Evolutionary conservation across 2,329 filamentous ascomycete genomes (phyloP).

Genomic region (Chalaropsis ovoidea): DNA sequence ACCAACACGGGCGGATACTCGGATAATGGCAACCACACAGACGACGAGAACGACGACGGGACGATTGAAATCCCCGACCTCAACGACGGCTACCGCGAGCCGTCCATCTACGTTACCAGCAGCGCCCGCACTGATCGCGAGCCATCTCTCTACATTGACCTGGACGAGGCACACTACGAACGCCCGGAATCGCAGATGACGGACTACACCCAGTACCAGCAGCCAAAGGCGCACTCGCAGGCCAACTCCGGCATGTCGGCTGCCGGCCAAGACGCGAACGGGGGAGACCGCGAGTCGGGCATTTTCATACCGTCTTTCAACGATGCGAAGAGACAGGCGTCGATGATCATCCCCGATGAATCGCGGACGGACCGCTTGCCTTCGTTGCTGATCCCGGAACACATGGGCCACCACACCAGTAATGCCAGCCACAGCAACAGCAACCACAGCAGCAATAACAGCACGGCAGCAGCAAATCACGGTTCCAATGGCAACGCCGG

Average conservation of each 20-base stretch:
- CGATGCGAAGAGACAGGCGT: conserved; percentile 18
- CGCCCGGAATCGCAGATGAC: conserved; percentile 21
- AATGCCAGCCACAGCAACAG: background rate
- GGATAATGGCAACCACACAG: background rate
- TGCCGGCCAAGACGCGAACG: conserved; percentile 2
- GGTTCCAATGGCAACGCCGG: background rate
- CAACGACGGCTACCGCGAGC: conserved; percentile 23
- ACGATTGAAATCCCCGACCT: conserved; percentile 25
- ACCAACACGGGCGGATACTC: background rate
- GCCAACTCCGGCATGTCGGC: conserved; percentile 1
- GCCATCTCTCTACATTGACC: conserved; percentile 23
- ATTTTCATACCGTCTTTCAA: conserved; percentile 24
- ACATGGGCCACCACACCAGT: conserved; percentile 21
- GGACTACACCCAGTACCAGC: conserved; percentile 17
- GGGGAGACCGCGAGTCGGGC: conserved; percentile 13
- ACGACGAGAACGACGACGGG: conserved; percentile 24
- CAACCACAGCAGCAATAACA: background rate
- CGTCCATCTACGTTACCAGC: conserved; percentile 24
- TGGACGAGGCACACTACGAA: conserved; percentile 20
- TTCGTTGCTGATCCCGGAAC: conserved; percentile 22
- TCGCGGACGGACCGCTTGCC: conserved; percentile 23
- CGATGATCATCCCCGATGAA: conserved; percentile 25
- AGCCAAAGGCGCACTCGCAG: conserved; percentile 13
- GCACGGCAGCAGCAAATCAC: conserved; percentile 1
- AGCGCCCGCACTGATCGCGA: conserved; percentile 21